phyloP scores from a whole-genome alignment of 306 rosid species.

The Ammopiptanthus mongolicus region DNA sequence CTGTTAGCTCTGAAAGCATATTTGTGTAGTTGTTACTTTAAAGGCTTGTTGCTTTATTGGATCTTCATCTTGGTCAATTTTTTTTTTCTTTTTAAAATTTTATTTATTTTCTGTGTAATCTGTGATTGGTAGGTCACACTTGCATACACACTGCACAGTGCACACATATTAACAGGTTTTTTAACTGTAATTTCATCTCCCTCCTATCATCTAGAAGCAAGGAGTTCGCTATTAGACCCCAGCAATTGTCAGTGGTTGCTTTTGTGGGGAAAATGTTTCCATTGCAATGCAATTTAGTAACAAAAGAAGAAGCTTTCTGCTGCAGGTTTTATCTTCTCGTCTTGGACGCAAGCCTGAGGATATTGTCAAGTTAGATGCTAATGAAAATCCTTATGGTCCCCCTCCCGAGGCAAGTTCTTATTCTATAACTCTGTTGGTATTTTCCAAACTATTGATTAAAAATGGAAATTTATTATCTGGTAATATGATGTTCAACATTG shows the following conservation, averaged over 20 bases:
- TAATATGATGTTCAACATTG: constrained; percentile 4
- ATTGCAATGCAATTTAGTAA: constrained; percentile 9
- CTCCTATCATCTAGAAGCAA: neutral
- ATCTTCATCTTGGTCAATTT: neutral
- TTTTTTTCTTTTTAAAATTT: neutral
- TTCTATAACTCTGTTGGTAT: neutral
- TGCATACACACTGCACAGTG: neutral
- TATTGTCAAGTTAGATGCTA: constrained; percentile 92
- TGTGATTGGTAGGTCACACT: neutral
- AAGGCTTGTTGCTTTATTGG: neutral
- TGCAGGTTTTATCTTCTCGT: constrained; percentile 72
- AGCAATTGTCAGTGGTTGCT: neutral
- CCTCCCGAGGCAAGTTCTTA: constrained; percentile 77
- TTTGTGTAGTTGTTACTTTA: neutral
- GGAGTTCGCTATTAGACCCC: neutral
- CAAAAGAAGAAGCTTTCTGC: constrained; percentile 11
- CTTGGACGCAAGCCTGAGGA: constrained; percentile 97
- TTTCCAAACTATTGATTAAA: neutral
- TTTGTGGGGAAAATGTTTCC: neutral
- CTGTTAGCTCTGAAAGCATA: neutral
- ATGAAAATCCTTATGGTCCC: constrained; percentile 97
- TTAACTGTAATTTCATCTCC: neutral
- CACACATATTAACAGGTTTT: neutral
- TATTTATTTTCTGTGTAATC: neutral
- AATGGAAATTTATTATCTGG: neutral